Conservation (phyloP, 2,329 filamentous ascomycete species). For the Periconia sp. region DNA sequence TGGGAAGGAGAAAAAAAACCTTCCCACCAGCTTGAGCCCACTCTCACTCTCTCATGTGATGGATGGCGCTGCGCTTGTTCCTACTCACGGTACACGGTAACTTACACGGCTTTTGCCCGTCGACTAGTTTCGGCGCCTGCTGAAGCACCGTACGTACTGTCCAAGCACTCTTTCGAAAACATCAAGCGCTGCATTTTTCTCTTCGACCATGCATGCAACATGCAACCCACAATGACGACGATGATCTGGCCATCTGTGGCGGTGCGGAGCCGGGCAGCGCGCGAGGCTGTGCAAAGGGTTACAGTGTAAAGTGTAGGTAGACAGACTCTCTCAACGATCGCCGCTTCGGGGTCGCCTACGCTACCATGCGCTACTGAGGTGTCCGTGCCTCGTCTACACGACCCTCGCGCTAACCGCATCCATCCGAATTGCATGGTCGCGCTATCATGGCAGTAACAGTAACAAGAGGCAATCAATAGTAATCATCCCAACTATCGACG, state of each 20-base stretch:
- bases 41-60: slow-evolving; percentile 32
- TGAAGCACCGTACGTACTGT: slow-evolving; percentile 24
- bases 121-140: slow-evolving; percentile 40
- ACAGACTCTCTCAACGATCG: background rate
- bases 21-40: slow-evolving; percentile 8
- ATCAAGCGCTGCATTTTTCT: too few relatives aligned
- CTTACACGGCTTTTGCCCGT: slow-evolving; percentile 26
- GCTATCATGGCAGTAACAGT: too few relatives aligned
- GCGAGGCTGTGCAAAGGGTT: background rate
- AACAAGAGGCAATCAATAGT: too few relatives aligned
- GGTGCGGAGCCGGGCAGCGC: slow-evolving; percentile 25
- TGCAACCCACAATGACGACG: background rate
- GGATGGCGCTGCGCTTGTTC: slow-evolving; percentile 22
- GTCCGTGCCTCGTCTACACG: slow-evolving; percentile 4
- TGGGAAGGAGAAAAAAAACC: slow-evolving; percentile 6
- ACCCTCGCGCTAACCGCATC: slow-evolving; percentile 5
- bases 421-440: too few relatives aligned
- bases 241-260: slow-evolving; percentile 18
- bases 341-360: slow-evolving; percentile 28
- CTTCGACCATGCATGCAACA: too few relatives aligned
- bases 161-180: too few relatives aligned
- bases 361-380: slow-evolving; percentile 8
- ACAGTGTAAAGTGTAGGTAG: background rate
- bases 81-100: too few relatives aligned
- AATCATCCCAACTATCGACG: too few relatives aligned